phyloP scores from a whole-genome alignment of 2,329 filamentous ascomycete genomes.

The Fusarium domesticum region DNA sequence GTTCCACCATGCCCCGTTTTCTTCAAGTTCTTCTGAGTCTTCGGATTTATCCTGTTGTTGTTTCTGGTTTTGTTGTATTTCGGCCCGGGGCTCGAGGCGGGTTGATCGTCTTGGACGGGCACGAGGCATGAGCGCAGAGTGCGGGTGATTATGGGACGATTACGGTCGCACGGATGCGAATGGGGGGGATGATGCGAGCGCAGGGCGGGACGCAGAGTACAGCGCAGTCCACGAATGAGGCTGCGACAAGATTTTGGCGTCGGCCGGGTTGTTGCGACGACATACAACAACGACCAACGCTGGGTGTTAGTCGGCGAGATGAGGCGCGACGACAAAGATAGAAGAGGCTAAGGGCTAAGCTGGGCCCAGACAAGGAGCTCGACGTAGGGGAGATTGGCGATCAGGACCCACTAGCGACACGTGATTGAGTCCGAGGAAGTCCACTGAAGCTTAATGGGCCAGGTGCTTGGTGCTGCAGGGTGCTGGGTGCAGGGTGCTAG shows the following conservation, averaged over 20 bases:
- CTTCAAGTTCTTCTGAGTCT: neutral
- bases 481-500: no score
- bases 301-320: conserved; percentile 33
- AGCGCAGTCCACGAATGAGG: conserved; percentile 4
- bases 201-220: conserved; percentile 3
- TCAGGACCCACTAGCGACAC: conserved; percentile 25
- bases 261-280: conserved; percentile 23
- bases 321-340: conserved; percentile 24
- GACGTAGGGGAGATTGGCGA: conserved; percentile 20
- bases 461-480: neutral
- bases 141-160: conserved; percentile 7
- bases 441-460: conserved; percentile 8
- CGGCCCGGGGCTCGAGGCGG: conserved; percentile 14
- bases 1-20: conserved; percentile 29
- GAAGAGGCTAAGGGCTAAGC: conserved; percentile 21
- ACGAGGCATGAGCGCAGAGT: conserved; percentile 35
- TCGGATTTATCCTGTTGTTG: neutral
- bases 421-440: conserved; percentile 21
- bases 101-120: conserved; percentile 21
- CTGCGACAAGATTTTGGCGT: conserved; percentile 10
- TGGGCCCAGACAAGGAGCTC: conserved; percentile 18
- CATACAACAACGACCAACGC: conserved; percentile 30
- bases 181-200: conserved; percentile 6
- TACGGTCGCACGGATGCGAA: conserved; percentile 5
- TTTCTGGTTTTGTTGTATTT: conserved; percentile 13